phyloP scores from a whole-genome alignment of 129 eudicot species.

The Glebionis coronaria region DNA sequence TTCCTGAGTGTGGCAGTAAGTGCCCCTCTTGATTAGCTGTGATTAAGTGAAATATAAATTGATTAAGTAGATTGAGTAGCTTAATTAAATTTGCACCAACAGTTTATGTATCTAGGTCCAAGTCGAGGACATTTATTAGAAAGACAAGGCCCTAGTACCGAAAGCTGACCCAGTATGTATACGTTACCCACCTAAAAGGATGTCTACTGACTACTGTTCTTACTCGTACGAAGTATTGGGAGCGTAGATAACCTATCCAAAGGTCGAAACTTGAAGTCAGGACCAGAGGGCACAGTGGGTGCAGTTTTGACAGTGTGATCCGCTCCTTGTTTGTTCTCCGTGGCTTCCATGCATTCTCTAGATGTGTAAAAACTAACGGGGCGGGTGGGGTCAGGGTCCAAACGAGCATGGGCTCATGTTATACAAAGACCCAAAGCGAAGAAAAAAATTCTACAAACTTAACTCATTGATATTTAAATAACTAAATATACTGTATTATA shows the following conservation, averaged over 20 bases:
- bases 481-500: too few relatives aligned
- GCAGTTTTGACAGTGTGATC: slow-evolving; percentile 7
- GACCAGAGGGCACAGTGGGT: background rate
- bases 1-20: background rate
- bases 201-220: background rate
- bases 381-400: too few relatives aligned
- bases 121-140: background rate
- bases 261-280: background rate
- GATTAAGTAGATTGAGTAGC: background rate
- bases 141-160: background rate
- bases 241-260: slow-evolving; percentile 2
- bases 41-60: background rate
- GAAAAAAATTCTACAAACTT: too few relatives aligned
- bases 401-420: too few relatives aligned
- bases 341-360: background rate
- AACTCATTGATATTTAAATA: too few relatives aligned
- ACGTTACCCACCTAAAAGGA: too few relatives aligned
- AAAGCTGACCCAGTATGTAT: background rate
- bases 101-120: background rate
- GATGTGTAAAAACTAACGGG: too few relatives aligned
- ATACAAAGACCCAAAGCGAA: too few relatives aligned
- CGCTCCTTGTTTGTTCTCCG: background rate
- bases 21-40: background rate
- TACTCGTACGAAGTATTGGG: background rate
- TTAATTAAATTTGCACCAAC: background rate